Conservation (phyloP, 2,329 filamentous ascomycete species). For the Microascus cirrosus region DNA sequence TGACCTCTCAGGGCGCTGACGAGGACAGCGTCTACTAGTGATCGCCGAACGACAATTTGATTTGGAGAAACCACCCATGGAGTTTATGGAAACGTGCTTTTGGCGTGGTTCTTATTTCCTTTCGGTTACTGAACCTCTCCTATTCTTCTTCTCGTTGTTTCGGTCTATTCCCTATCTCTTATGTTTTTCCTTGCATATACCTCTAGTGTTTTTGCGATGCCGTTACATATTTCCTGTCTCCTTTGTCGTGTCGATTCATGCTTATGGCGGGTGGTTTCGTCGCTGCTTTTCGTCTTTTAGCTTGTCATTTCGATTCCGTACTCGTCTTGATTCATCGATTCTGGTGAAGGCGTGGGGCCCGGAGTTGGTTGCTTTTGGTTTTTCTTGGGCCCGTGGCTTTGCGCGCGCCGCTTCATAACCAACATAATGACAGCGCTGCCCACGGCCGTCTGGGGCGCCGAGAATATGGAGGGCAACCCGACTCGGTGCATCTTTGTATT, state of each 20-base stretch:
- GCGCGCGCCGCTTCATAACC: background rate
- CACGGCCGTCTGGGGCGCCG: background rate
- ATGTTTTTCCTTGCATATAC: constrained; percentile 7
- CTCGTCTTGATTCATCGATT: background rate
- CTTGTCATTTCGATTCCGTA: background rate
- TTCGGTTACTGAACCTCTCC: background rate
- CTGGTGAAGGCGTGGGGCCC: background rate
- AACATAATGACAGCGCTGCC: constrained; percentile 1
- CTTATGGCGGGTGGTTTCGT: background rate
- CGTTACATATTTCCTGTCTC: background rate
- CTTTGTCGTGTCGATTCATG: background rate
- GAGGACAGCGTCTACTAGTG: constrained; percentile 62
- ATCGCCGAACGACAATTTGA: constrained; percentile 13
- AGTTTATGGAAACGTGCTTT: background rate
- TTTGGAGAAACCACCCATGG: background rate
- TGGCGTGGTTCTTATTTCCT: background rate
- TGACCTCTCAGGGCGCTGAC: constrained; percentile 60
- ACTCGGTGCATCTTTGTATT: constrained; percentile 2
- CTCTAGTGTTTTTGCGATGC: constrained; percentile 4
- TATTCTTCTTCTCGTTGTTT: background rate
- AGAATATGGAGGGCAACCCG: background rate
- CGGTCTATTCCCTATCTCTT: background rate
- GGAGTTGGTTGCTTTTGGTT: constrained; percentile 4
- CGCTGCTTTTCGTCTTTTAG: background rate
- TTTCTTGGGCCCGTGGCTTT: background rate